Conservation (phyloP, 2,329 filamentous ascomycete species). For the Dichotomopilus funicola region DNA sequence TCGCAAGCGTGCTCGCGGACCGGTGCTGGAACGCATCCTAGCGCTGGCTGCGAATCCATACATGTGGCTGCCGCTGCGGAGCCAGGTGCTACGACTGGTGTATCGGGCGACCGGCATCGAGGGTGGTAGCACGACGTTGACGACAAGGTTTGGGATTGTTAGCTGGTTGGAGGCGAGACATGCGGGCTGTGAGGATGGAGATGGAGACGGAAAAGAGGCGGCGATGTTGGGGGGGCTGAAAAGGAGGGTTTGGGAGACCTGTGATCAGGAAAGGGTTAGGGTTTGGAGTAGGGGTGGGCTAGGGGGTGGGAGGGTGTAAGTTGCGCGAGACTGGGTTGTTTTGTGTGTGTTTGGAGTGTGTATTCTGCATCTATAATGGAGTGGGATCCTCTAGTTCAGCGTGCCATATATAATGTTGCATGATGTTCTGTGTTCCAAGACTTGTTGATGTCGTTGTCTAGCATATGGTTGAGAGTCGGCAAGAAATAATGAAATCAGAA, state of each 20-base stretch:
- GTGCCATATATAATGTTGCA: too few relatives aligned
- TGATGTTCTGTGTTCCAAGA: too few relatives aligned
- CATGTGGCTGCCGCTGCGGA: conserved; percentile 51
- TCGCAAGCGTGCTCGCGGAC: conserved; percentile 41
- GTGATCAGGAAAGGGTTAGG: conserved; percentile 58
- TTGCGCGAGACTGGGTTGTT: background rate
- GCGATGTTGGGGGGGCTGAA: conserved; percentile 50
- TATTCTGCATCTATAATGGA: background rate
- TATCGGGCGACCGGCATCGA: conserved; percentile 61
- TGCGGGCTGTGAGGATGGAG: conserved; percentile 24
- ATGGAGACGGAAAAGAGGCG: conserved; percentile 28
- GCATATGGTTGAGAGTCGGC: too few relatives aligned
- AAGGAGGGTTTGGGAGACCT: conserved; percentile 54
- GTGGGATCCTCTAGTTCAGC: too few relatives aligned
- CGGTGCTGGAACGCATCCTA: conserved; percentile 66
- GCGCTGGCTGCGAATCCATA: conserved; percentile 62
- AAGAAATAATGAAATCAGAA: too few relatives aligned
- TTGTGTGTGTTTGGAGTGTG: background rate
- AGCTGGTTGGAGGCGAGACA: conserved; percentile 66
- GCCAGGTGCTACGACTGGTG: conserved; percentile 55
- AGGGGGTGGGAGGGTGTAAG: background rate
- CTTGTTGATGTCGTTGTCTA: too few relatives aligned
- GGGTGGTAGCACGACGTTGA: conserved; percentile 70
- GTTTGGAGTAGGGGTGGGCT: conserved; percentile 57
- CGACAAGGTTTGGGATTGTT: conserved; percentile 67